Evolutionary conservation across 2,329 filamentous ascomycete genomes (phyloP).

Genomic region (Phoma sp.): DNA sequence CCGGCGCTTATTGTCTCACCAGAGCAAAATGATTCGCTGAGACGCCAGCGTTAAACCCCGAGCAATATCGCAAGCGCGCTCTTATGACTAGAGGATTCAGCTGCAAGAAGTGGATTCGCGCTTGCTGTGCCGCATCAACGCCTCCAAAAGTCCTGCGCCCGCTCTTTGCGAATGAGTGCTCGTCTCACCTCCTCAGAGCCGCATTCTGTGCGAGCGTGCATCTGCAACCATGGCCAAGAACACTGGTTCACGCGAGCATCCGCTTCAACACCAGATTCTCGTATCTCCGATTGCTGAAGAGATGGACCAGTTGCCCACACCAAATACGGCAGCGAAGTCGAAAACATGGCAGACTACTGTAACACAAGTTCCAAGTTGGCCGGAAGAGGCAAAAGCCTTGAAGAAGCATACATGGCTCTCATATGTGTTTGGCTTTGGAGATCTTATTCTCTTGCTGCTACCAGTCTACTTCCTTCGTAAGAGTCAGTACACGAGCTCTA

Average conservation of each 20-base stretch:
- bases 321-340: slow-evolving; percentile 14
- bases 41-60: slow-evolving; percentile 7
- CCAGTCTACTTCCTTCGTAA: slow-evolving; percentile 47
- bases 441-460: slow-evolving; percentile 37
- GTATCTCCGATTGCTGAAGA: slow-evolving; percentile 13
- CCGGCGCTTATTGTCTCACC: slow-evolving; percentile 37
- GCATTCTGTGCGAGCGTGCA: slow-evolving; percentile 13
- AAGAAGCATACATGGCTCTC: slow-evolving; percentile 35
- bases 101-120: slow-evolving; percentile 25
- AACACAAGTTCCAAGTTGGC: slow-evolving; percentile 38
- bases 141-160: slow-evolving; percentile 34
- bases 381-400: slow-evolving; percentile 33
- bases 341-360: slow-evolving; percentile 36
- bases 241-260: slow-evolving; percentile 21
- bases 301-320: background rate
- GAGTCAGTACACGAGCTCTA: background rate
- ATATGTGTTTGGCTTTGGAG: slow-evolving; percentile 30
- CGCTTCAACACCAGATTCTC: slow-evolving; percentile 11
- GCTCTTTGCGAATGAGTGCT: slow-evolving; percentile 34
- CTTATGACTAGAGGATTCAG: slow-evolving; percentile 20
- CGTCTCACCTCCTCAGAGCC: slow-evolving; percentile 12
- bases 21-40: slow-evolving; percentile 33
- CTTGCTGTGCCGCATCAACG: slow-evolving; percentile 32
- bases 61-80: slow-evolving; percentile 31
- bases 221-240: slow-evolving; percentile 22